Base-by-base conservation (phyloP, 768 basidiomycete genomes). In the Lentinus tigrinus region DNA sequence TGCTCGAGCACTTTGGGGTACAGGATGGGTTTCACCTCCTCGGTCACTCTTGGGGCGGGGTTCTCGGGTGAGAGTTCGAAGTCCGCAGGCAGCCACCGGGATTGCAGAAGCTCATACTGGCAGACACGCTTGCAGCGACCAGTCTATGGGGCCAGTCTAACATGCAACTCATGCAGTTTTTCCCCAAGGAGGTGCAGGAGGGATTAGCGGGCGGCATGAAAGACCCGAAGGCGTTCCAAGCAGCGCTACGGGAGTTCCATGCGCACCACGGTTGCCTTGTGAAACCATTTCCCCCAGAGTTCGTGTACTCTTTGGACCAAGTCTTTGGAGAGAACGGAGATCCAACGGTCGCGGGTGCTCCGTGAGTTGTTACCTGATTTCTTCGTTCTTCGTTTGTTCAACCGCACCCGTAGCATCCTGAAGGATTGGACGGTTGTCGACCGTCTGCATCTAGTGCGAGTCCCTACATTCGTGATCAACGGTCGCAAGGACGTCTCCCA, bases 41-140 rank as follows among this genome's bases (percentile, higher is more conserved):
- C 3, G 83, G 85, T 0, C 82, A 84, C 56, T 82, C 80, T 8
- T 84, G 82, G 83, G 84, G 83, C 17, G 83, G 78, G 0, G 78
- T 80, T 62, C 72, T 85, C 11, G 80, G 69, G 0, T 60, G 70
- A 14, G 74, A 78, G 55, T 78, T 74, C 57, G 76, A 56, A 3
- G 68, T 74, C 26, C 65, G 71, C 23, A 69, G 72, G 14, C 74
- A 54, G 19, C 81, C 83, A 23, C 60, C 42, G 19, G 83, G 83
- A 0, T 54, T 85, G 51, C 72, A 75, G 61, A 75, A 73, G 47
- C 73, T 83, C 38, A 57, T 85, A 37, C 61, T 84, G 11, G 64
- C 75, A 26, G 72, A 79, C 50, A 68, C 77, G 0, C 77, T 79
- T 1, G 76, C 81, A 11, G 75, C 75, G 7, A 77, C 78, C 68